Base-by-base conservation (phyloP, 805 yeast species). In the Barnettozyma sucrosica region DNA sequence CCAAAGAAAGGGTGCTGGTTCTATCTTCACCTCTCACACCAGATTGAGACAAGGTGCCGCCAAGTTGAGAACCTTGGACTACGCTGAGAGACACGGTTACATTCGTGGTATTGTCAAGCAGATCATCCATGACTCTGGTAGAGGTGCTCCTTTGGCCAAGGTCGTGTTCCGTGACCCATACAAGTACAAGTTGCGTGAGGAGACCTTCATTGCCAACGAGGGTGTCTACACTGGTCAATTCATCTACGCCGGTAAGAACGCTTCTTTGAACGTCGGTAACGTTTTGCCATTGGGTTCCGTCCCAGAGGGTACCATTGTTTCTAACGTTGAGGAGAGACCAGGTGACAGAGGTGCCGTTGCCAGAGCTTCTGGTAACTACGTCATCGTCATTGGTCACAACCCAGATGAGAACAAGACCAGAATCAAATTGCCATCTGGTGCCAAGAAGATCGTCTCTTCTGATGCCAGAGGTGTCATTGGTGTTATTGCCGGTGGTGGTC, bases 1-100 rank as follows among this genome's bases (percentile, higher is more conserved):
- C 85, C 99, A 93, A 85, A 90, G 99, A 89, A 93, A 93, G 83
- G 98, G 98, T 86, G 96, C 97, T 77, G 98, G 99, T 74, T 92
- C 98, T 70, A 89, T 93, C 84, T 93, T 93, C 89, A 85, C 95
- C 74, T 84, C 99, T 70, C 96, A 92, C 93, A 92, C 98, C 83
- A 92, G 98, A 80, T 88, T 93, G 77, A 89, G 99, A 87, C 88
- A 93, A 81, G 99, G 99, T 76, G 98, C 99, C 74, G 99, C 99
- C 74, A 92, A 92, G 88, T 85, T 92, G 76, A 89, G 99, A 85
- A 86, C 96, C 73, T 85, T 92, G 75, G 98, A 93, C 79, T 92
- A 82, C 70, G 95, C 98, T 76, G 99, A 93, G 82, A 92, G 96
- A 75, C 97, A 92, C 76, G 99, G 99, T 72, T 93, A 93, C 90